Conservation (phyloP, 306 rosid species). For the Pterocarpus santalinus region DNA sequence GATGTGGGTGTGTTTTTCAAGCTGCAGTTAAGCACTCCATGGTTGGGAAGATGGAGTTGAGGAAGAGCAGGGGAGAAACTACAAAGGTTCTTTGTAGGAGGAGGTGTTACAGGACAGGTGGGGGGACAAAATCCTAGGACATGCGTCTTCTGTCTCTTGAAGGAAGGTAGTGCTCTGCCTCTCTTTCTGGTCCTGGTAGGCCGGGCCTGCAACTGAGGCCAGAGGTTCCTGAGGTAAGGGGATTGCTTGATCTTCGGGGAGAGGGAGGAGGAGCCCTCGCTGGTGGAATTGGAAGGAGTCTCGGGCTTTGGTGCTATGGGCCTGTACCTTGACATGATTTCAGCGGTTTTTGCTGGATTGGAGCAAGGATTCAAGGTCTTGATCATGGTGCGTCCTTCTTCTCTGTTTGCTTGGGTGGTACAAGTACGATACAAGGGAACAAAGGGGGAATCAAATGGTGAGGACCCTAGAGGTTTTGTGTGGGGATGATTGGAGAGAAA, state of each 20-base stretch:
- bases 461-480: too few relatives aligned
- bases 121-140: constrained; percentile 44
- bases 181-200: constrained; percentile 77
- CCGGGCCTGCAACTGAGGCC: constrained; percentile 60
- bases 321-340: constrained; percentile 76
- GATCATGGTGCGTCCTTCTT: constrained; percentile 55
- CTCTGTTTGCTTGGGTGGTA: too few relatives aligned
- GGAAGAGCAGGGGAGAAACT: constrained; percentile 52
- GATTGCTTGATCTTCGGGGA: constrained; percentile 67
- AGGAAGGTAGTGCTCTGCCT: constrained; percentile 54
- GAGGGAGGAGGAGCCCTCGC: constrained; percentile 38
- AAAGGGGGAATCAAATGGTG: too few relatives aligned
- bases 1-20: too few relatives aligned
- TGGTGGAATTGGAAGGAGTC: constrained; percentile 37
- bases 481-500: neutral
- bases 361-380: constrained; percentile 63
- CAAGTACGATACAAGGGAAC: too few relatives aligned
- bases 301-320: constrained; percentile 83
- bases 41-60: constrained; percentile 43
- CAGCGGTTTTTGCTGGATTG: constrained; percentile 64
- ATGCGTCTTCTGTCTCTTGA: constrained; percentile 57
- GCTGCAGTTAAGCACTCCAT: constrained; percentile 2
- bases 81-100: constrained; percentile 27
- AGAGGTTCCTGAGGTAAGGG: constrained; percentile 60
- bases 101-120: constrained; percentile 42